A percentile compares a stretch with the other conserved stretches of the same genome.
Evolutionary conservation across 371 early-diverging fungal genomes (phyloP).

Genomic region (Rhizopus delemar): DNA sequence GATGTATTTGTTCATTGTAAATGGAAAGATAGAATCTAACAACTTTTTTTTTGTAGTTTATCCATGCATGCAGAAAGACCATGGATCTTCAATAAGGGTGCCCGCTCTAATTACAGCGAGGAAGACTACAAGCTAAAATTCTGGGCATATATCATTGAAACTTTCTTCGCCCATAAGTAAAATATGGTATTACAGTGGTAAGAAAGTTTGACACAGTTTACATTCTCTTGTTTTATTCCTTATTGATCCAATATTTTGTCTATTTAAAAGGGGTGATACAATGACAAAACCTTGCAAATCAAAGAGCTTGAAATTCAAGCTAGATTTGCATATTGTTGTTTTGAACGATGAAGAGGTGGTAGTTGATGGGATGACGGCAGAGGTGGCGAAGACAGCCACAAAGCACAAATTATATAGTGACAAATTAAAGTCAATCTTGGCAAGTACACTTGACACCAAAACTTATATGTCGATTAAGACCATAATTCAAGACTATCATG

Average conservation of each 20-base stretch:
- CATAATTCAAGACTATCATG: too few species aligned
- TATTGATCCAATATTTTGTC: conserved; percentile 9
- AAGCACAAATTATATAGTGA: too few species aligned
- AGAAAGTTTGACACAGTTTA: conserved; percentile 7
- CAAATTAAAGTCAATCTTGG: too few species aligned
- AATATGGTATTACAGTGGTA: conserved; percentile 7
- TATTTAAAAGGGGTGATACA: conserved; percentile 9
- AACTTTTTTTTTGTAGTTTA: conserved; percentile 6
- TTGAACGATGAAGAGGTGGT: too few species aligned
- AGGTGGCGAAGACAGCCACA: too few species aligned
- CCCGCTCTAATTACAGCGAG: conserved; percentile 2
- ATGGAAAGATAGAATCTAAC: conserved; percentile 10
- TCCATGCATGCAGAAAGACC: conserved; percentile 1
- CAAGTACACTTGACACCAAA: too few species aligned
- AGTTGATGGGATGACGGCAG: too few species aligned
- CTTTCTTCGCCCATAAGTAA: conserved; percentile 9
- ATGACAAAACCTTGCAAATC: conserved; percentile 7
- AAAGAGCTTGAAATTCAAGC: too few species aligned
- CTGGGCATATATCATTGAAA: conserved; percentile 8
- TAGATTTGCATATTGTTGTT: too few species aligned
- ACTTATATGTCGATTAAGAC: too few species aligned
- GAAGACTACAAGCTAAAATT: conserved; percentile 7
- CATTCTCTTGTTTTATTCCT: conserved; percentile 9
- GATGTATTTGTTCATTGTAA: conserved; percentile 14
- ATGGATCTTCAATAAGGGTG: conserved; percentile 7